Percentiles rank a stretch among this genome's conserved stretches.
Conservation (phyloP, 768 basidiomycete genomes). For the Suillus brevipes region DNA sequence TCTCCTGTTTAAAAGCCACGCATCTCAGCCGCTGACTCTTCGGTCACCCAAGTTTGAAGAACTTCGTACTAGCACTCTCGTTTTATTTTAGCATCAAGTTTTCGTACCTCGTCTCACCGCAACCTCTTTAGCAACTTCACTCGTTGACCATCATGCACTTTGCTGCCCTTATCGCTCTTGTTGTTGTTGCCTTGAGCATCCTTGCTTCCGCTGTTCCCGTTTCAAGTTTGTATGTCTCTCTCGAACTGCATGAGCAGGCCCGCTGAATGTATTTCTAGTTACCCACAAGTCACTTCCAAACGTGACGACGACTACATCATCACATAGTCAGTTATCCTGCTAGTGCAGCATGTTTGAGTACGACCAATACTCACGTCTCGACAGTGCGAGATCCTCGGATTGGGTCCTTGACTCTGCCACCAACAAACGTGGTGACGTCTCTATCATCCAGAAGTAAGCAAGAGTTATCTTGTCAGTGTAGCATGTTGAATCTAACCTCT, state of each 20-base stretch:
- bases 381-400: too few relatives aligned
- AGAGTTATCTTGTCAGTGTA: too few relatives aligned
- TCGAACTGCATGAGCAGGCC: neutral
- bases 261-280: neutral
- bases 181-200: neutral
- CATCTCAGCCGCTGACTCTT: neutral
- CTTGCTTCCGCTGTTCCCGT: neutral
- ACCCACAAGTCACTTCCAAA: neutral
- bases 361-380: too few relatives aligned
- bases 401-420: too few relatives aligned
- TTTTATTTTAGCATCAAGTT: neutral
- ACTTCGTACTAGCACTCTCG: neutral
- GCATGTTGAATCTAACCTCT: too few relatives aligned
- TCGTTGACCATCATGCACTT: neutral
- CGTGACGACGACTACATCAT: too few relatives aligned
- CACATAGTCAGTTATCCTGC: too few relatives aligned
- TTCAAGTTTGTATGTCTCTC: neutral
- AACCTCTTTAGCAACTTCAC: neutral
- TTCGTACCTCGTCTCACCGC: too few relatives aligned
- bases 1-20: neutral
- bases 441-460: too few relatives aligned
- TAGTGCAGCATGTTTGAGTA: too few relatives aligned
- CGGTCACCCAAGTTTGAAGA: neutral
- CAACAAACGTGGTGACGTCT: too few relatives aligned
- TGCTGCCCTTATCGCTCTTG: neutral